Conservation (phyloP, 331 rosid species). For the Stylosanthes scabra region DNA sequence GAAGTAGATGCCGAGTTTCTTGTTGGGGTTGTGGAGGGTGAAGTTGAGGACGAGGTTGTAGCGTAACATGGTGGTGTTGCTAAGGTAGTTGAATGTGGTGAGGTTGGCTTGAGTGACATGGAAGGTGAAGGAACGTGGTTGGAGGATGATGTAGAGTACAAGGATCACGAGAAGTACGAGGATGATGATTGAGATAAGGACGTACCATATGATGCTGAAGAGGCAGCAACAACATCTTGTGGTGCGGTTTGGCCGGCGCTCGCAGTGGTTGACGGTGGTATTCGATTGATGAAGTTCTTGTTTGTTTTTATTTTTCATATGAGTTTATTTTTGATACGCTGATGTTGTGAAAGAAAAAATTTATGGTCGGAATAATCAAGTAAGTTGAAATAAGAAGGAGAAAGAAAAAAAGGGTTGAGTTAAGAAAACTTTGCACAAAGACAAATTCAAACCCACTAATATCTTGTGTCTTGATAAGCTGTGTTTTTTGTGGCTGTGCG, state of each 20-base stretch:
- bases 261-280: constrained; percentile 3
- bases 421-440: too few species aligned
- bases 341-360: too few species aligned
- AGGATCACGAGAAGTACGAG: constrained; percentile 34
- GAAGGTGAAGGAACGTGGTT: constrained; percentile 51
- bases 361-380: too few species aligned
- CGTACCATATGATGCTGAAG: constrained; percentile 34
- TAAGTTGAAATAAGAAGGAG: too few species aligned
- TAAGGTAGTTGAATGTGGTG: constrained; percentile 47
- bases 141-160: constrained; percentile 51
- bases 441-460: too few species aligned
- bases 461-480: too few species aligned
- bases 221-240: constrained; percentile 41
- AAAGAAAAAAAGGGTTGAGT: too few species aligned
- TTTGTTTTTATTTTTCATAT: constrained; percentile 18
- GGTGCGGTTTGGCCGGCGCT: not conserved
- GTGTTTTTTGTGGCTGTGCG: too few species aligned
- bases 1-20: constrained; percentile 44
- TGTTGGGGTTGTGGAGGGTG: constrained; percentile 56
- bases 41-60: constrained; percentile 57
- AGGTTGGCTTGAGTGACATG: constrained; percentile 46
- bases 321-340: not conserved
- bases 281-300: constrained; percentile 20
- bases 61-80: constrained; percentile 24
- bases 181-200: constrained; percentile 37